Conservation (phyloP, 345 rosid species). For the Salix dunnii region DNA sequence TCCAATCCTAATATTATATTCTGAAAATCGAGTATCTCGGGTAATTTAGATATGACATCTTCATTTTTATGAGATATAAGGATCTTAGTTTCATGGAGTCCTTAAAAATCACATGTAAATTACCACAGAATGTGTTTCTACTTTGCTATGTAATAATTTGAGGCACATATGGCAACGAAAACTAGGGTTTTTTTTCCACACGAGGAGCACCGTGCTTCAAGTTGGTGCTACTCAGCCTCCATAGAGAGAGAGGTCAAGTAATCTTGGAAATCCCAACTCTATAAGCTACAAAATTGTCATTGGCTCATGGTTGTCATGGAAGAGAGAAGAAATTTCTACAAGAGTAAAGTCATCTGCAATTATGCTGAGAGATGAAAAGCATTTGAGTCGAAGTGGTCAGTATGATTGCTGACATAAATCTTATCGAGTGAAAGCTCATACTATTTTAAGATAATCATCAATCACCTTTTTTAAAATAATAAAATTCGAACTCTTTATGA, state of each 20-base stretch:
- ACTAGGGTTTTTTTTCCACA: not conserved
- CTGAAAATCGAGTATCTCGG: not conserved
- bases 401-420: conserved; percentile 16
- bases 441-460: no score
- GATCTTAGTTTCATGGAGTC: not conserved
- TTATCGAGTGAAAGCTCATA: not conserved
- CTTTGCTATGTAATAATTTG: not conserved
- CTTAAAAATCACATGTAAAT: not conserved
- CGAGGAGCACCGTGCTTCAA: not conserved
- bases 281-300: no score
- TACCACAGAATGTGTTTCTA: not conserved
- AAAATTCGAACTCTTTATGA: no score
- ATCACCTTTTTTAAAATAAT: no score
- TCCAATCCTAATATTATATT: not conserved
- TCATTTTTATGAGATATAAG: not conserved
- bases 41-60: no score
- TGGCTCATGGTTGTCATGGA: no score
- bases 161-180: no score
- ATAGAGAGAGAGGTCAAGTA: not conserved
- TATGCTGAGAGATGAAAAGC: no score
- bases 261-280: no score
- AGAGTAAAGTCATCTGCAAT: no score
- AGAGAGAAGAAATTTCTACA: no score
- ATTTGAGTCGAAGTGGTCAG: no score
- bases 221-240: not conserved